Base-by-base conservation (phyloP, 176 grass and related monocot species). In the Raddia guianensis region DNA sequence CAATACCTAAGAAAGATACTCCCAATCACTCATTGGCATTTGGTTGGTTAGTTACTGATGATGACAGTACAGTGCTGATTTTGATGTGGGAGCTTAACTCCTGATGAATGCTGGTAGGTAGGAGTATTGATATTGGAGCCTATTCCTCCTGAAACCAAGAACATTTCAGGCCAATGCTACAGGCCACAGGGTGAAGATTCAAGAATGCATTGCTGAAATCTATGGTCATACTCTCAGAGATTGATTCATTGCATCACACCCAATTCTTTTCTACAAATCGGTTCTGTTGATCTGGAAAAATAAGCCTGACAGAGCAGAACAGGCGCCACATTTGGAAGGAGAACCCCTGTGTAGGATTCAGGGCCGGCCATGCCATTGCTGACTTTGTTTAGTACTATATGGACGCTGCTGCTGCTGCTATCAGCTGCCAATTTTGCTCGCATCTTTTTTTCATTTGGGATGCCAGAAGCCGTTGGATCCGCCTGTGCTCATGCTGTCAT, bases 341-440 rank as follows among this genome's bases (percentile, higher is more conserved):
- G 55, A 62, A 9, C 2, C 2, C 82, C 47, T 42, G 81, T 75
- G 33, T 80, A 63, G 82, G 68, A 85, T 89, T 89, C 87, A 70
- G 82, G 70, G 70, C 73, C 83, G 49, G 55, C 49, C 68, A 83
- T 66, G 20, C 75, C 76, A 6, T 42, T 19, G 4, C 57, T 1
- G 19, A 49, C 55, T 49, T 57, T 40, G 2, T 40, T 76, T 62
- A 27, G 27, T 27, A 27, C 27, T 27, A 27, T 27, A 76, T 32
- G 45, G 65, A 33, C 45, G 27, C 53, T 44, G 73, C 73, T 60
- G 74, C 63, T 40, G 37, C 37, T 40, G 37, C 37, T 2, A 44
- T 35, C 63, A 52, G 77, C 32, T 15, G 72, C 71, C 53, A 73
- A 70, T 70, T 86, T 64, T 60, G 70, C 84, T 65, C 27, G 71